Evolutionary conservation across 2,329 filamentous ascomycete species (phyloP).

Genomic region (Hymenoscyphus fructigenus): DNA sequence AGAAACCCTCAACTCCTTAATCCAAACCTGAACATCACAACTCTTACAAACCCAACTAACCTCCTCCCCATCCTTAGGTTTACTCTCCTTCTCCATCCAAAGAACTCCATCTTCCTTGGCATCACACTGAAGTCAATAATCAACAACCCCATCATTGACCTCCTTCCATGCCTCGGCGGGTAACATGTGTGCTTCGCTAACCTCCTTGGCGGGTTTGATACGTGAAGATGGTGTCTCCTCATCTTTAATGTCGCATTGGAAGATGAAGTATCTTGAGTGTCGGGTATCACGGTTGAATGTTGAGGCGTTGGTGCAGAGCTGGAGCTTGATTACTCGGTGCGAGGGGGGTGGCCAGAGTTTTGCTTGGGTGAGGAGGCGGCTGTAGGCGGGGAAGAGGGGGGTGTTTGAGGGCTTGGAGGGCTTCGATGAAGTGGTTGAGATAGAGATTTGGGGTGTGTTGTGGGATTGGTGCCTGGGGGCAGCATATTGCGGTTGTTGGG

Average conservation of each 20-base stretch:
- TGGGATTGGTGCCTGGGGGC: neutral
- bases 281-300: neutral
- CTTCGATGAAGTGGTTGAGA: neutral
- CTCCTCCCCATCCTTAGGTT: neutral
- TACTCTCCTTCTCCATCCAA: neutral
- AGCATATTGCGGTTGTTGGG: neutral
- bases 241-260: neutral
- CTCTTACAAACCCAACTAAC: neutral
- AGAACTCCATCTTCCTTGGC: neutral
- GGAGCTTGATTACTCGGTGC: neutral
- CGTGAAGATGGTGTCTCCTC: neutral
- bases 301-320: neutral
- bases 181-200: neutral
- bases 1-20: neutral
- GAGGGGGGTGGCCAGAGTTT: neutral
- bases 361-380: neutral
- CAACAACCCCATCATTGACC: neutral
- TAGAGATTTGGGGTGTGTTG: neutral
- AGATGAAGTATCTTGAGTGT: neutral
- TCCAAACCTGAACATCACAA: conserved; percentile 1
- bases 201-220: neutral
- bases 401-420: neutral
- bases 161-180: neutral
- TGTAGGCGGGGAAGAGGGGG: neutral
- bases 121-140: neutral